phyloP scores from a whole-genome alignment of 495 filamentous ascomycete genomes.

The Thozetella sp. region DNA sequence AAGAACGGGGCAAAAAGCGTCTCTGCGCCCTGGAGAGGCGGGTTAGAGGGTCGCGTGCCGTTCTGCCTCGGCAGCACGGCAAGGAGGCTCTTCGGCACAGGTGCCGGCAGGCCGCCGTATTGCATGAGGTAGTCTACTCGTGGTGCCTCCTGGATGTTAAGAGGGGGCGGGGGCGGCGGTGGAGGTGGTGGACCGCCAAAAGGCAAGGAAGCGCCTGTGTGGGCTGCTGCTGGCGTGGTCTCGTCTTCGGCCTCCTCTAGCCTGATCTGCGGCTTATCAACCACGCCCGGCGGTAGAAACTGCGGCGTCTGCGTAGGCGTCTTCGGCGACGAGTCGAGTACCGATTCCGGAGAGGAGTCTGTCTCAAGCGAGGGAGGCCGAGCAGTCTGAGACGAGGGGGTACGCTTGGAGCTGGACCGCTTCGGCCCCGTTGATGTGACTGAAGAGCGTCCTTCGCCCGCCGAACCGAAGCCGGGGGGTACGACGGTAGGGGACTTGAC shows the following conservation, averaged over 20 bases:
- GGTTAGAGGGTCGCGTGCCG: slow-evolving; percentile 48
- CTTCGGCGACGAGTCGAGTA: slow-evolving; percentile 56
- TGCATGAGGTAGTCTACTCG: slow-evolving; percentile 89
- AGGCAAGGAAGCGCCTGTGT: slow-evolving; percentile 5
- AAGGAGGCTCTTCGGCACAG: slow-evolving; percentile 69
- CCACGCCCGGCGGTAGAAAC: slow-evolving; percentile 39
- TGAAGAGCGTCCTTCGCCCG: slow-evolving; percentile 16
- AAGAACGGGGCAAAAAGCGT: slow-evolving; percentile 79
- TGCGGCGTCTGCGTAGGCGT: slow-evolving; percentile 57
- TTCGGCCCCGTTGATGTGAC: slow-evolving; percentile 14
- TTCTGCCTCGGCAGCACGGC: slow-evolving; percentile 49
- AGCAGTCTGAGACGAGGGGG: slow-evolving; percentile 36
- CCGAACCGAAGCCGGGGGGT: slow-evolving; percentile 12
- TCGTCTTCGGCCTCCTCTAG: slow-evolving; percentile 29
- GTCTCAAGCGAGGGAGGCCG: slow-evolving; percentile 29
- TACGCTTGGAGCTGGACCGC: slow-evolving; percentile 44
- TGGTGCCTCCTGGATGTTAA: slow-evolving; percentile 62
- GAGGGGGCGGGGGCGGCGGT: slow-evolving; percentile 80
- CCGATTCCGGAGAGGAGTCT: slow-evolving; percentile 47
- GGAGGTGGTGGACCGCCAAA: slow-evolving; percentile 61
- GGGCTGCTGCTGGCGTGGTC: slow-evolving; percentile 39
- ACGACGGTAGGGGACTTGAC: slow-evolving; percentile 26
- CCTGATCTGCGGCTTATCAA: slow-evolving; percentile 14
- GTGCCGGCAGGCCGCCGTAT: slow-evolving; percentile 73
- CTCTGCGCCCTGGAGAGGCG: slow-evolving; percentile 57